Evolutionary conservation across 139 green algal species (phyloP).

Genomic region (Closterium sp.): DNA sequence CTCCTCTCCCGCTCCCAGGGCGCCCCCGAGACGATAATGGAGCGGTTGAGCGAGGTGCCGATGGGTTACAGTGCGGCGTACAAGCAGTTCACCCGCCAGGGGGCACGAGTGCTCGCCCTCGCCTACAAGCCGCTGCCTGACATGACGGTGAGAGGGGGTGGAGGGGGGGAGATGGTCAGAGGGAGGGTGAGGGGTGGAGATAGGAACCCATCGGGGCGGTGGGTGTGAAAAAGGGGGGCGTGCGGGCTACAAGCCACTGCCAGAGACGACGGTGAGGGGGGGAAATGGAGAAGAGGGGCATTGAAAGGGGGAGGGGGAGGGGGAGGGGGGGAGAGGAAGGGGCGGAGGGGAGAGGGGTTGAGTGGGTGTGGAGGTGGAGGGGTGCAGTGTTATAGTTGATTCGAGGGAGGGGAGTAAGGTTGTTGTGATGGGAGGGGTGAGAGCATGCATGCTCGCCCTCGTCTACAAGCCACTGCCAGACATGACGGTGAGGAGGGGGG

Average conservation of each 20-base stretch:
- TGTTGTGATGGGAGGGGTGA: no score
- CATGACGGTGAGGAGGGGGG: constrained; percentile 14
- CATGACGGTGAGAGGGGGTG: constrained; percentile 10
- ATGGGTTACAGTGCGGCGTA: constrained; percentile 75
- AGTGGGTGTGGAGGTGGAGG: not conserved
- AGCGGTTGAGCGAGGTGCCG: constrained; percentile 56
- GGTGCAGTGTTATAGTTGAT: no score
- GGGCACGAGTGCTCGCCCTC: constrained; percentile 87
- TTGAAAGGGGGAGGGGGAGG: not conserved
- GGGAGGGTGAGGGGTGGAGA: constrained; percentile 6
- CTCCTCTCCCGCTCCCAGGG: constrained; percentile 55
- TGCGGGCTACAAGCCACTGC: constrained; percentile 61
- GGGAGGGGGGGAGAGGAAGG: no score
- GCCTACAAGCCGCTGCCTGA: constrained; percentile 68
- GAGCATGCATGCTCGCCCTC: constrained; percentile 91
- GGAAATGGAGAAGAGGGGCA: not conserved
- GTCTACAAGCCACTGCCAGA: constrained; percentile 67
- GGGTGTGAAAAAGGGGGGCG: not conserved
- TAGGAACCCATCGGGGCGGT: not conserved
- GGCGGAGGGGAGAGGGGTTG: no score
- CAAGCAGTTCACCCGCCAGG: constrained; percentile 81
- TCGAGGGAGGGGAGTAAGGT: no score
- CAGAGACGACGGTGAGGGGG: no score
- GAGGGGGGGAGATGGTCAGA: not conserved
- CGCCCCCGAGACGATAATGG: constrained; percentile 74